These are phyloP conservation scores for Neurospora discreta DNA, from an alignment of 495 filamentous ascomycete genomes.

Conservation along the genomic window DNA sequence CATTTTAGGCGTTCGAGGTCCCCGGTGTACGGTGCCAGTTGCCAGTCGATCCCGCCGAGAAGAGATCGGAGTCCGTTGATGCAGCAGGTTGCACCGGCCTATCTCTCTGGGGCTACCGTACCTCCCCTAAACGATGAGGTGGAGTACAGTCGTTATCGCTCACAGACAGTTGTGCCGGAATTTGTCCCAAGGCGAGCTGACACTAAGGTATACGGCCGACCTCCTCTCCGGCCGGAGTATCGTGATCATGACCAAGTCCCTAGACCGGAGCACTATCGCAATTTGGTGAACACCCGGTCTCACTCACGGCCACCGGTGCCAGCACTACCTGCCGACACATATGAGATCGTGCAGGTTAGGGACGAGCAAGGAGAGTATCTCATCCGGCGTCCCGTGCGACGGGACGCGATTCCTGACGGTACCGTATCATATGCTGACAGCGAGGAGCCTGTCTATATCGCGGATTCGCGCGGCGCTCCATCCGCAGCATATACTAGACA, in stretches of 20 bases:
- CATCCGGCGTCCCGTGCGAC: constrained; percentile 31
- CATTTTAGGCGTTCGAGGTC: not conserved
- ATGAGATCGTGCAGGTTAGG: constrained; percentile 34
- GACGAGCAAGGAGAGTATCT: constrained; percentile 35
- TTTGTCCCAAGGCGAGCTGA: constrained; percentile 1
- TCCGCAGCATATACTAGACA: not conserved
- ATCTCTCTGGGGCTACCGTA: constrained; percentile 1
- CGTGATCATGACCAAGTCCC: constrained; percentile 10
- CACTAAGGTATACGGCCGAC: constrained; percentile 8
- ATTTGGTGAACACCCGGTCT: constrained; percentile 19
- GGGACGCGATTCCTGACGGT: constrained; percentile 7
- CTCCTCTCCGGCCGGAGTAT: constrained; percentile 3
- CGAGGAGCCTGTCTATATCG: constrained; percentile 13
- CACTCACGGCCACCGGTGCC: constrained; percentile 5
- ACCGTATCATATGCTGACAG: not conserved
- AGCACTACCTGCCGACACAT: constrained; percentile 20
- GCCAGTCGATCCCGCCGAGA: not conserved
- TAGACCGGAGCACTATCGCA: constrained; percentile 23
- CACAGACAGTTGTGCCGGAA: not conserved
- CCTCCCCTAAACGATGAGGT: not conserved
- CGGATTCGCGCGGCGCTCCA: not conserved
- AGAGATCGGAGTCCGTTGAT: not conserved
- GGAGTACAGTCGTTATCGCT: not conserved
- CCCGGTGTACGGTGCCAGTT: not conserved
- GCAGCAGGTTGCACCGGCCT: not conserved